phyloP scores from a whole-genome alignment of 257 asterid species.

The Salvia hispanica region DNA sequence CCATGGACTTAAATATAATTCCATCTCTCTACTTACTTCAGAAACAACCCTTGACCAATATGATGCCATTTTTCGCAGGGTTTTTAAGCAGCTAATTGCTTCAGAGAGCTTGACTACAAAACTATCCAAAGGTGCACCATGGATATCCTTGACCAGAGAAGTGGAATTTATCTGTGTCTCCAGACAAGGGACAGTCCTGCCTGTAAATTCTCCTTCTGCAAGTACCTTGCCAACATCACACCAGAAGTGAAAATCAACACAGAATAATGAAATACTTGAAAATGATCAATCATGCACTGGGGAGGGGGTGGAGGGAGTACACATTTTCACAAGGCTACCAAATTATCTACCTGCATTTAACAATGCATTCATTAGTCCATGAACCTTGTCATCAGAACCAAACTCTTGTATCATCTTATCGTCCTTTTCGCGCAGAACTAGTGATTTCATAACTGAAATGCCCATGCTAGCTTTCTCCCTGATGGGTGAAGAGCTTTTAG shows the following conservation, averaged over 20 bases:
- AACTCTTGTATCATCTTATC: conserved; percentile 75
- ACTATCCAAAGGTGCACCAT: conserved; percentile 93
- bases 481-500: conserved; percentile 87
- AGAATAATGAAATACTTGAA: conserved; percentile 36
- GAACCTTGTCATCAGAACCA: conserved; percentile 76
- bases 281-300: conserved; percentile 1
- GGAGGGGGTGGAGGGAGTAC: background rate
- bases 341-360: conserved; percentile 83
- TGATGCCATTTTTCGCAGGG: conserved; percentile 79
- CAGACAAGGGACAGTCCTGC: conserved; percentile 49
- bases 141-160: conserved; percentile 81
- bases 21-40: conserved; percentile 66
- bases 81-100: conserved; percentile 88
- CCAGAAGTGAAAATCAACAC: conserved; percentile 64
- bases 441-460: conserved; percentile 87
- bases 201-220: conserved; percentile 76
- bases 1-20: conserved; percentile 17
- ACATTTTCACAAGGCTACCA: conserved; percentile 37
- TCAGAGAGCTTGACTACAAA: conserved; percentile 84
- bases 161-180: conserved; percentile 54
- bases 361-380: conserved; percentile 65
- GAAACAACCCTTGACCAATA: conserved; percentile 83
- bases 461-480: conserved; percentile 90
- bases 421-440: conserved; percentile 89
- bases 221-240: conserved; percentile 78